A percentile compares a stretch with the other conserved stretches of the same genome.
phyloP scores from a whole-genome alignment of 129 eudicot genomes.

The Pittosporum tobira region DNA sequence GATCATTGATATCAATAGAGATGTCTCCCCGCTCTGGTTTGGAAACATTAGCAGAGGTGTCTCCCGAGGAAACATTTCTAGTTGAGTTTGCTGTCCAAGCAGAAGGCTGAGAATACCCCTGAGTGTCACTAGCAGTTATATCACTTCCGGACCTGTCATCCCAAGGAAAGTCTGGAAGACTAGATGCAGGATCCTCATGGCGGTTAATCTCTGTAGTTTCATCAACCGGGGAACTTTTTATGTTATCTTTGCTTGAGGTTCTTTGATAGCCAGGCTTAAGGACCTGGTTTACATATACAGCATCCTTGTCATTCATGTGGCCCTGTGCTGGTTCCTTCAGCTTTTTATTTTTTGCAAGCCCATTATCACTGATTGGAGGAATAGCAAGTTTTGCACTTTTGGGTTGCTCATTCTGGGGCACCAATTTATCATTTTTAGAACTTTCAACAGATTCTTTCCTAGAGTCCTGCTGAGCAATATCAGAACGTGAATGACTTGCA shows the following conservation, averaged over 20 bases:
- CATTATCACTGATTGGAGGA: conserved; percentile 18
- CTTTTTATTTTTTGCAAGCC: conserved; percentile 14
- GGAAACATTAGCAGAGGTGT: conserved; percentile 20
- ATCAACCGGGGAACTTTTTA: conserved; percentile 17
- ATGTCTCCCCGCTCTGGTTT: conserved; percentile 58
- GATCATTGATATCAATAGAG: conserved; percentile 78
- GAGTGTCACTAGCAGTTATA: conserved; percentile 20
- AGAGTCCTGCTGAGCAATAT: conserved; percentile 34
- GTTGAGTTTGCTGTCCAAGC: conserved; percentile 13
- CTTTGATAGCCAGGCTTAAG: conserved; percentile 19
- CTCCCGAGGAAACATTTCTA: conserved; percentile 11
- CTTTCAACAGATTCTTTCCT: conserved; percentile 33
- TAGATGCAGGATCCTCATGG: conserved; percentile 31
- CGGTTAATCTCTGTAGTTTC: conserved; percentile 23
- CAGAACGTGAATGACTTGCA: conserved; percentile 43
- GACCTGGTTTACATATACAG: conserved; percentile 19
- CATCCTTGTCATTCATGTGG: conserved; percentile 16
- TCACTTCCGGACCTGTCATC: conserved; percentile 23
- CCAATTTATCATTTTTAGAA: conserved; percentile 18
- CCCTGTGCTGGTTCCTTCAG: conserved; percentile 12
- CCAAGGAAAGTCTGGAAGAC: conserved; percentile 23
- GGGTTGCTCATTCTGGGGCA: conserved; percentile 29
- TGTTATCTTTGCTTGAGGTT: conserved; percentile 10
- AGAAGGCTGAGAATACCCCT: conserved; percentile 24
- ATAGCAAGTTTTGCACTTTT: conserved; percentile 18